phyloP scores from a whole-genome alignment of 345 rosid species.

The Anastatica hierochuntica region DNA sequence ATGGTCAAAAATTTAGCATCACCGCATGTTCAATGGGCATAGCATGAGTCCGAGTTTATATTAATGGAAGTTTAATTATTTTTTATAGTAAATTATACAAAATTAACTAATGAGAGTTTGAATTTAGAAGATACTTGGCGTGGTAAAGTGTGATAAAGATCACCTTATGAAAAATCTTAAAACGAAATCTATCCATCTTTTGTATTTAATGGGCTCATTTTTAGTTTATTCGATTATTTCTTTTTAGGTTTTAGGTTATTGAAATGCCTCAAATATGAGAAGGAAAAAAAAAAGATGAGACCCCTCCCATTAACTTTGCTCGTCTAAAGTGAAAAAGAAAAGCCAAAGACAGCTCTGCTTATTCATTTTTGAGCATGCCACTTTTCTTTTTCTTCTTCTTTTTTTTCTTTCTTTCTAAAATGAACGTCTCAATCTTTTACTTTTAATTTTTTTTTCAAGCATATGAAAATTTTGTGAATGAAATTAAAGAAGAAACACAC shows the following conservation, averaged over 20 bases:
- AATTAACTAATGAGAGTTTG: neutral
- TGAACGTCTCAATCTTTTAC: conserved; percentile 16
- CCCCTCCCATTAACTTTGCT: conserved; percentile 25
- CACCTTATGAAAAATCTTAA: neutral
- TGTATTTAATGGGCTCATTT: conserved; percentile 19
- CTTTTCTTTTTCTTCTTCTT: conserved; percentile 1
- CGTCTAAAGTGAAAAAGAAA: conserved; percentile 26
- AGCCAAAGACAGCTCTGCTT: conserved; percentile 17
- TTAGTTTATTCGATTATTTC: conserved; percentile 7
- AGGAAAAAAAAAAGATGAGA: conserved; percentile 20
- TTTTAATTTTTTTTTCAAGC: conserved; percentile 13
- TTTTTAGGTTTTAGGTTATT: conserved; percentile 7
- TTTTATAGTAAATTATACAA: neutral
- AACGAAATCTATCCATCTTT: conserved; percentile 18
- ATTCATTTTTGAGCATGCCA: conserved; percentile 12
- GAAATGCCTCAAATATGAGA: conserved; percentile 11
- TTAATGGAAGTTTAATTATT: neutral
- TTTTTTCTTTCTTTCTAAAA: neutral
- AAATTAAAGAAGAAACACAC: no score
- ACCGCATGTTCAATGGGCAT: no score
- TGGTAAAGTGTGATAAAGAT: conserved; percentile 20
- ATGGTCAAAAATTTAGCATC: no score
- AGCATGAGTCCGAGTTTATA: no score
- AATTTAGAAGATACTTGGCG: conserved; percentile 15
- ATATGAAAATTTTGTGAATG: neutral